These are phyloP conservation scores for Saccharomyces hybrid DNA, from an alignment of 1,139 yeast species.

Conservation along the genomic window DNA sequence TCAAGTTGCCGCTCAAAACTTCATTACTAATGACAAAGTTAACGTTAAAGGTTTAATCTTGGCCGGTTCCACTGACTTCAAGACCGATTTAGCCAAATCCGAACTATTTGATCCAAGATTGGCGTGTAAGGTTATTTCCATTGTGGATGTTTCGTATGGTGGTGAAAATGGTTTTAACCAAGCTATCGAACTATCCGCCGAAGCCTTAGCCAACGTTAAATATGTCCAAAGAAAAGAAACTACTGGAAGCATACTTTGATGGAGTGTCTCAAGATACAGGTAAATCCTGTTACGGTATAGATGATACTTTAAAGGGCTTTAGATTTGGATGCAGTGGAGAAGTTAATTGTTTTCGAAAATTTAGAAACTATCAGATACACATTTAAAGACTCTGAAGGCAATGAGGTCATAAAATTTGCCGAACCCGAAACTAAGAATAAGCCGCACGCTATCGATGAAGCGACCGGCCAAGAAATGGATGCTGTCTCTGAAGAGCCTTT, in stretches of 20 bases:
- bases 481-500: constrained; percentile 71
- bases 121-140: constrained; percentile 76
- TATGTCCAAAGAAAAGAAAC: constrained; percentile 97
- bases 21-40: constrained; percentile 85
- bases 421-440: constrained; percentile 64
- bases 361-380: constrained; percentile 78
- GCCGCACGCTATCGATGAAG: constrained; percentile 70
- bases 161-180: constrained; percentile 99
- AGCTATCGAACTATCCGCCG: constrained; percentile 95
- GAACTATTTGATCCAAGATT: constrained; percentile 89
- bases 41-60: constrained; percentile 88
- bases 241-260: constrained; percentile 83
- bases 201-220: constrained; percentile 91
- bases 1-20: constrained; percentile 94
- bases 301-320: constrained; percentile 89
- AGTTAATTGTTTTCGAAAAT: constrained; percentile 85
- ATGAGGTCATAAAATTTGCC: constrained; percentile 65
- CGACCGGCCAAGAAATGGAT: constrained; percentile 86
- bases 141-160: constrained; percentile 95
- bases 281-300: constrained; percentile 93
- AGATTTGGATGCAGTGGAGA: constrained; percentile 93
- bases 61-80: constrained; percentile 98
- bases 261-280: constrained; percentile 97
- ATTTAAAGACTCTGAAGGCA: constrained; percentile 76
- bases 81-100: constrained; percentile 84